phyloP scores from a whole-genome alignment of 2,329 filamentous ascomycete genomes.

The Rhynchosporium graminicola region DNA sequence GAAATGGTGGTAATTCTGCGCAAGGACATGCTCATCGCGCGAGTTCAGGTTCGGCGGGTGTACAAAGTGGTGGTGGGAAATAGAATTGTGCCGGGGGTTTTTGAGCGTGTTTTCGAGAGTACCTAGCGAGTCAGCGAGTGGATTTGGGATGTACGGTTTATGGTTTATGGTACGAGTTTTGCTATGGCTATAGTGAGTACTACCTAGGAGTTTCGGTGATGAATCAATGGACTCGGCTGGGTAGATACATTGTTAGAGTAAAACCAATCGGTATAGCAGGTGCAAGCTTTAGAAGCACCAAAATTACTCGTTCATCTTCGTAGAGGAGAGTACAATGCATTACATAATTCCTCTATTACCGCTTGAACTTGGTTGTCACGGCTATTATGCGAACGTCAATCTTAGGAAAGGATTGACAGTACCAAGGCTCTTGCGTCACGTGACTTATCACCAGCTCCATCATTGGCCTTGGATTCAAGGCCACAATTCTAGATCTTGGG shows the following conservation, averaged over 20 bases:
- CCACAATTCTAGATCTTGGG: no score
- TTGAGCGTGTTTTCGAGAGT: not conserved
- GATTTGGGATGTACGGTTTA: conserved; percentile 6
- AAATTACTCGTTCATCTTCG: not conserved
- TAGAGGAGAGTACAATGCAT: not conserved
- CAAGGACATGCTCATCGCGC: conserved; percentile 33
- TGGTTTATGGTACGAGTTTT: not conserved
- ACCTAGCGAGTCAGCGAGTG: not conserved
- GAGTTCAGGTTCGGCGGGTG: conserved; percentile 28
- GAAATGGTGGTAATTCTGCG: conserved; percentile 26
- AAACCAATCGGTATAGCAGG: not conserved
- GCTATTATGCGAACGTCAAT: no score
- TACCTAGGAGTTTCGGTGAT: not conserved
- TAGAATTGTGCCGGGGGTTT: conserved; percentile 3
- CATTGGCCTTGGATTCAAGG: no score
- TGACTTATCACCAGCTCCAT: no score
- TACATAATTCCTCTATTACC: not conserved
- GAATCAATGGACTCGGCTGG: not conserved
- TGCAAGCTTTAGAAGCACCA: not conserved
- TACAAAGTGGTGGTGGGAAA: conserved; percentile 32
- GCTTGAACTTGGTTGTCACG: no score
- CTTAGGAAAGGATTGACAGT: no score
- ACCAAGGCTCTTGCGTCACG: no score
- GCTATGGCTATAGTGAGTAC: not conserved
- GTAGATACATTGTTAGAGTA: conserved; percentile 9